Evolutionary conservation across 306 rosid species (phyloP), one percentile per base, ranked within the genome.

Genomic region (Vicia villosa): DNA sequence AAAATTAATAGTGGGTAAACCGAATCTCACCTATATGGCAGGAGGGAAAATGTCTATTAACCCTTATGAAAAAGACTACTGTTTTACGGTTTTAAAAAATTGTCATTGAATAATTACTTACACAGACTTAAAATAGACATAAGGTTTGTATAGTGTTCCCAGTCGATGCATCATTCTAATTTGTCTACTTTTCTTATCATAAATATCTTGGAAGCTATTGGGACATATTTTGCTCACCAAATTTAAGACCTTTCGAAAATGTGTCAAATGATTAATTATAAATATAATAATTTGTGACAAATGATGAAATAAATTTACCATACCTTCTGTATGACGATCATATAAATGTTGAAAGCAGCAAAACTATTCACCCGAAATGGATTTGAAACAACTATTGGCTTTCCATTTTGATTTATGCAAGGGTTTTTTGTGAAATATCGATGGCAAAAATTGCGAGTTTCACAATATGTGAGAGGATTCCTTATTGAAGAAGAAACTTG

Each of bases 401-500:
- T 71, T 55, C 86, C 88, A 51, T 42, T 72, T 46, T 54, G 38
- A 10, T 32, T 8, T 1, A 6, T 45, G 56, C 8, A 28, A 0
- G 86, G 85, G 0, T 4, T 59, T 42, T 77, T 37, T 0, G 12
- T 77, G 30, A 82, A 84, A 66, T 74, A 79, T 6, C 1, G 26
- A 43, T 17, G 55, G 1, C 11, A 0, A 4, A 71, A 19, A 15
- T 56, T 6, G 40, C 0, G 16, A 11, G 77, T 1, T 9, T 22
- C 10, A 5, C 63, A 55, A 24, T 47, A 17, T 5, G 5, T 77
- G 2, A 84, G 14, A 10, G 86, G 85, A 32, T 79, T 84, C 68
- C 63, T 64, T 2, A 47, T 32, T 0, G 88, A 84, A 2, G 83
- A 79, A 14, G 85, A 69, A 36, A 86, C 45, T 32, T 86, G 88